phyloP scores from a whole-genome alignment of 106 monocot species.

The Platanthera guangdongensis region DNA sequence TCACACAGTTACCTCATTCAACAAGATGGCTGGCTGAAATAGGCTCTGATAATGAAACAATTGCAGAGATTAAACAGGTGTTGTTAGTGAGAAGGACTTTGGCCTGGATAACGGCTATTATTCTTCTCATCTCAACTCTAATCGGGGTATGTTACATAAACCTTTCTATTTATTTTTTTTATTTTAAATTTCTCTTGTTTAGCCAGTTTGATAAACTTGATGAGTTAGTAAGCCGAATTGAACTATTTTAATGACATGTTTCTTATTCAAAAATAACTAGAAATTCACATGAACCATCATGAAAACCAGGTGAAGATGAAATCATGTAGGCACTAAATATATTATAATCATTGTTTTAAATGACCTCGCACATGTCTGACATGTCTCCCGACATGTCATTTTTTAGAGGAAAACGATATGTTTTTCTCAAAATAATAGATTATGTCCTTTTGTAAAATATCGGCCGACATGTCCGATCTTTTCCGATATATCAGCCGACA shows the following conservation, averaged over 20 bases:
- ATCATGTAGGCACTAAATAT: too few species aligned
- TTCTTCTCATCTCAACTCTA: slow-evolving; percentile 73
- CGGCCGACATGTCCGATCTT: too few species aligned
- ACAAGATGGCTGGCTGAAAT: slow-evolving; percentile 43
- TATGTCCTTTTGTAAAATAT: too few species aligned
- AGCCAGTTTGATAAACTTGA: not conserved
- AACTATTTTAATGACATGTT: not conserved
- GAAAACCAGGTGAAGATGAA: not conserved
- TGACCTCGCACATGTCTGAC: too few species aligned
- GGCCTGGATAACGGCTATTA: slow-evolving; percentile 95
- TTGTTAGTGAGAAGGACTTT: slow-evolving; percentile 58
- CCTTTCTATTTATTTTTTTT: not conserved
- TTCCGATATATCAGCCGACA: too few species aligned
- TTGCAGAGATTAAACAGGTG: slow-evolving; percentile 14
- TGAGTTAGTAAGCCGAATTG: not conserved
- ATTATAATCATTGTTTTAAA: too few species aligned
- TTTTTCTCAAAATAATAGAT: too few species aligned
- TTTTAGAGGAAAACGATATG: too few species aligned
- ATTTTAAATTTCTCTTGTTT: not conserved
- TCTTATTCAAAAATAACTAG: not conserved
- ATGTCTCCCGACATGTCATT: too few species aligned
- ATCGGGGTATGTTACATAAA: slow-evolving; percentile 56
- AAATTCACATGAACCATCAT: not conserved
- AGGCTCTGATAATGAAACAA: slow-evolving; percentile 11
- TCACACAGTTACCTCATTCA: slow-evolving; percentile 21